Conservation (phyloP, 83 land plant genomes). For the Larix sibirica region DNA sequence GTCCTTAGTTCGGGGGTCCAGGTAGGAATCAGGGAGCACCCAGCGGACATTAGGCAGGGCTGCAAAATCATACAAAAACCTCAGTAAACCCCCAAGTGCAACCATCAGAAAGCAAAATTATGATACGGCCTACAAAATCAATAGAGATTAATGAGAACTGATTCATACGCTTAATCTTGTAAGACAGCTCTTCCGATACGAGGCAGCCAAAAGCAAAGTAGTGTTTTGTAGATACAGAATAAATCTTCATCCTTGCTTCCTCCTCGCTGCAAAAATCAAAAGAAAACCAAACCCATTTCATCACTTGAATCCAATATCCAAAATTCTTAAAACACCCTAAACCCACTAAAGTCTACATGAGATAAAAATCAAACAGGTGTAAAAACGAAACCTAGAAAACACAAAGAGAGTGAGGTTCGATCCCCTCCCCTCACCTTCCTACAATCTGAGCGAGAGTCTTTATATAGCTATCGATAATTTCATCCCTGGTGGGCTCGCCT, state of each 20-base stretch:
- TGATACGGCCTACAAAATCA: not conserved
- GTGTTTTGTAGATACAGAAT: conserved; percentile 14
- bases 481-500: conserved; percentile 7
- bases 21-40: conserved; percentile 61
- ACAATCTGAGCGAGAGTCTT: conserved; percentile 12
- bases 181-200: conserved; percentile 3
- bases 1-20: conserved; percentile 46
- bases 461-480: conserved; percentile 14
- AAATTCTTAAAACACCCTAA: no score
- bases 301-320: no score
- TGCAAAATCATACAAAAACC: conserved; percentile 9
- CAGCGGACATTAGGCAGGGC: conserved; percentile 47
- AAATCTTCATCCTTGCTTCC: conserved; percentile 16
- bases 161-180: conserved; percentile 6
- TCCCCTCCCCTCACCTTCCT: not conserved
- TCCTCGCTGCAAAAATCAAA: conserved; percentile 5
- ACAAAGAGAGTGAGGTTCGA: not conserved
- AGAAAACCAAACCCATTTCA: no score
- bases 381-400: not conserved
- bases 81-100: not conserved
- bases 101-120: not conserved
- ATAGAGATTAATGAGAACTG: not conserved
- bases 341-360: no score
- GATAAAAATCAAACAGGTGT: no score
- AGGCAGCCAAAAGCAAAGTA: conserved; percentile 12